phyloP scores from a whole-genome alignment of 257 asterid species.

The Knoxia roxburghii region DNA sequence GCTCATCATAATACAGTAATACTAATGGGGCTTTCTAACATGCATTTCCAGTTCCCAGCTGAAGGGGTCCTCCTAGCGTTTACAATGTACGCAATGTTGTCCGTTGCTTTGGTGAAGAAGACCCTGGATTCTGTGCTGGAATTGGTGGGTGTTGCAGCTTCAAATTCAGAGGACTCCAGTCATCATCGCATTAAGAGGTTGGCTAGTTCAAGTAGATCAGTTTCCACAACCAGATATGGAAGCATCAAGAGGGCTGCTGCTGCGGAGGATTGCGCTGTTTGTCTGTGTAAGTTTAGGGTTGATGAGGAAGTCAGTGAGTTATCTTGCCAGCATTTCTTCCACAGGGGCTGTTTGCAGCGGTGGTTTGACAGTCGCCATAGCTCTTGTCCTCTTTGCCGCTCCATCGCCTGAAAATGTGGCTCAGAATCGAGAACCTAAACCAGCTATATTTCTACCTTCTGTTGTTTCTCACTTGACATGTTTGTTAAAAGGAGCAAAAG shows the following conservation, averaged over 20 bases:
- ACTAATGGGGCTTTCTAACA: conserved; percentile 36
- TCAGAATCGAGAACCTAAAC: too few relatives aligned
- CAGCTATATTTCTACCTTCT: neutral
- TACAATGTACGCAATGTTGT: conserved; percentile 38
- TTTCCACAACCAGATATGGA: conserved; percentile 30
- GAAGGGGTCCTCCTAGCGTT: conserved; percentile 46
- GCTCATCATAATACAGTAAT: too few relatives aligned
- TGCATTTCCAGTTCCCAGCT: conserved; percentile 28
- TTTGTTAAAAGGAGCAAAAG: too few relatives aligned
- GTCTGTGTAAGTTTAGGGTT: conserved; percentile 42
- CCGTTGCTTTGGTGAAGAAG: conserved; percentile 34
- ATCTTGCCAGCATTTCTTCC: conserved; percentile 70
- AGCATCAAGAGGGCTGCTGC: conserved; percentile 9
- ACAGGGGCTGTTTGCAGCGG: conserved; percentile 49
- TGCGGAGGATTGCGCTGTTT: conserved; percentile 38
- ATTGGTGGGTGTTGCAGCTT: conserved; percentile 15
- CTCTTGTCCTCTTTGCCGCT: conserved; percentile 69
- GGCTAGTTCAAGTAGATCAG: conserved; percentile 20
- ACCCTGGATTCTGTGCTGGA: conserved; percentile 35
- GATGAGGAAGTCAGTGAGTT: conserved; percentile 58
- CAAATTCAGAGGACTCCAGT: conserved; percentile 19
- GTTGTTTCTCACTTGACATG: neutral
- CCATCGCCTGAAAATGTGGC: conserved; percentile 14
- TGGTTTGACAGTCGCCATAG: conserved; percentile 51
- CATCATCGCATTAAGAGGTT: conserved; percentile 1